Evolutionary conservation across 495 filamentous ascomycete species (phyloP).

Genomic region (Barbatosphaeria neglecta): DNA sequence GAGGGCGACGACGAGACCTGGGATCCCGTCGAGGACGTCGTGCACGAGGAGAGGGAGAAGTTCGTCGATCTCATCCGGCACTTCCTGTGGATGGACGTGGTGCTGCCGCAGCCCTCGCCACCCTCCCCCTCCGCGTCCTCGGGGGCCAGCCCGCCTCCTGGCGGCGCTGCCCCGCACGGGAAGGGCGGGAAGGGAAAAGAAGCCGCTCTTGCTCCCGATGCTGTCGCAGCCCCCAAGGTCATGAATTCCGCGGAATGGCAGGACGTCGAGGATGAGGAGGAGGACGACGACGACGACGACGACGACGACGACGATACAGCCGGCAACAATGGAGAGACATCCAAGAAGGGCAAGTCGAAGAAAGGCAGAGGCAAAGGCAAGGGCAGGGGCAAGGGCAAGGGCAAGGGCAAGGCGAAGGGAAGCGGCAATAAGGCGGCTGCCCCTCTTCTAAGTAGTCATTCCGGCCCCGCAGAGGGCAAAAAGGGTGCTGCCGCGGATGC

Average conservation of each 20-base stretch:
- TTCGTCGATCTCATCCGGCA: slow-evolving; percentile 31
- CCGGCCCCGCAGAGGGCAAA: slow-evolving; percentile 1
- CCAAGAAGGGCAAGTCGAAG: slow-evolving; percentile 15
- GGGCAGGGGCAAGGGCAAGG: slow-evolving; percentile 14
- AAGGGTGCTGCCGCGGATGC: neutral
- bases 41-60: slow-evolving; percentile 31
- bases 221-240: too few species aligned
- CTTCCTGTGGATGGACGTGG: slow-evolving; percentile 30
- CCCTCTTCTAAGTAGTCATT: too few species aligned
- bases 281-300: slow-evolving; percentile 3
- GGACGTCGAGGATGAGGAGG: too few species aligned
- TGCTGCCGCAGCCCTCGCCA: neutral
- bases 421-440: neutral
- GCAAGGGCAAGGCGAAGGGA: slow-evolving; percentile 7
- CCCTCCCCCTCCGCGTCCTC: too few species aligned
- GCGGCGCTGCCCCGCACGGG: too few species aligned
- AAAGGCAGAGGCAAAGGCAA: slow-evolving; percentile 19
- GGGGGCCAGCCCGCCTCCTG: too few species aligned
- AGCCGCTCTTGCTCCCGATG: too few species aligned
- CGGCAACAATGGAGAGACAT: slow-evolving; percentile 2
- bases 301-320: slow-evolving; percentile 7
- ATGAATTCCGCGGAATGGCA: too few species aligned
- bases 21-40: slow-evolving; percentile 43
- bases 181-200: too few species aligned
- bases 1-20: slow-evolving; percentile 27